A percentile compares a stretch with the other conserved stretches of the same genome.
Evolutionary conservation across 139 green algal genomes (phyloP).

Genomic region (Tetratostichococcus sp.): DNA sequence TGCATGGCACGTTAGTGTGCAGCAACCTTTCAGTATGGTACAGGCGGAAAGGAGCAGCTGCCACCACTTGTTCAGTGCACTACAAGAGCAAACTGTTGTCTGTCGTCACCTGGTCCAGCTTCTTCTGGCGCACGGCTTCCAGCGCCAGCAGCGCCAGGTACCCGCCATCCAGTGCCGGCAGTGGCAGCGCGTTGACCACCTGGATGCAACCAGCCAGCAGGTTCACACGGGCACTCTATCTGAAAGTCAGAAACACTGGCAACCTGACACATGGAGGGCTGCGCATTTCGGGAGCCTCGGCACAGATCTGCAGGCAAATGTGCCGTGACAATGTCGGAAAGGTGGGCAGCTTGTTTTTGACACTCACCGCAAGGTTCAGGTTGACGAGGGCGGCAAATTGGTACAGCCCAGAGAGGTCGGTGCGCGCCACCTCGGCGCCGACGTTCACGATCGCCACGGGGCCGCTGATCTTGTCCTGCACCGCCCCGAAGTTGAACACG

Average conservation of each 20-base stretch:
- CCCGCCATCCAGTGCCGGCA: constrained; percentile 79
- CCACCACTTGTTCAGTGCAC: no score
- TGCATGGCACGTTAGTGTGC: no score
- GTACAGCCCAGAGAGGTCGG: constrained; percentile 62
- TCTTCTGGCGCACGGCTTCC: constrained; percentile 83
- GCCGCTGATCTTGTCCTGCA: constrained; percentile 65
- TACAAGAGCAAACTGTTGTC: no score
- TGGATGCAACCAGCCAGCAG: neutral
- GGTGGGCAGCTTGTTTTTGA: no score
- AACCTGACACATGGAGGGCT: no score
- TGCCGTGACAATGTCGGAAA: no score
- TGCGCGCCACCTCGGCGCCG: constrained; percentile 80
- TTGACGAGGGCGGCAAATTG: constrained; percentile 97
- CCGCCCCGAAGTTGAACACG: constrained; percentile 66
- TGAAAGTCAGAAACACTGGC: no score
- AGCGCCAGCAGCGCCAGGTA: constrained; percentile 85
- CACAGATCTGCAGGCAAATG: no score
- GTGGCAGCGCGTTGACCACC: constrained; percentile 90
- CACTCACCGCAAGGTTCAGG: constrained; percentile 86
- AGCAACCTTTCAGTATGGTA: no score
- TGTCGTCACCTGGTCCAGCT: constrained; percentile 54
- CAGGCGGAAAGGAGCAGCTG: no score
- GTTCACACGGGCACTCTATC: no score
- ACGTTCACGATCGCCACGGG: constrained; percentile 93
- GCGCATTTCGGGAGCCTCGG: no score